Evolutionary conservation across 1,284 basidiomycete genomes (phyloP), one percentile per base, ranked within the genome.

Genomic region (Vanrija humicola): DNA sequence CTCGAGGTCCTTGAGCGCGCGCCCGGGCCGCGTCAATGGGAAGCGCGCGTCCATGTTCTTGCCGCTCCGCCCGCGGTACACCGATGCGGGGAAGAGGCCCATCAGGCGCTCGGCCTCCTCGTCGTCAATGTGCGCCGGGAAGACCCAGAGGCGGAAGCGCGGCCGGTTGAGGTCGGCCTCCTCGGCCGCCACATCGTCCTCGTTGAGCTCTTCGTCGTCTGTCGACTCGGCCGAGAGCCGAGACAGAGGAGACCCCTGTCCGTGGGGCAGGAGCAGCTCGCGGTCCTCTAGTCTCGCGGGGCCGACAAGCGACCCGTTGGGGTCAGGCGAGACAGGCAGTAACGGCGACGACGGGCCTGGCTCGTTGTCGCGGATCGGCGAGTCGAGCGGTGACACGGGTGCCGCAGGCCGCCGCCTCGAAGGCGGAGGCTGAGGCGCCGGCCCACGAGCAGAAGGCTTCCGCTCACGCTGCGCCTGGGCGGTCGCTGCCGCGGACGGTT

Each of bases 71-170:
- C 52, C 43, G 23, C 47, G 48, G 5, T 49, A 40, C 38, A 67
- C 52, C 40, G 57, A 61, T 1, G 43, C 38, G 6, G 73, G 72
- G 54, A 73, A 72, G 3, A 72, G 55, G 3, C 43, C 25, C 21
- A 68, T 45, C 44, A 75, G 56, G 2, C 42, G 21, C 38, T 69
- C 69, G n/a, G 63, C 59, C 51, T 76, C 72, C 43, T 68, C 54
- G 54, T 76, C 67, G n/a, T 45, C 56, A 28, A 76, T 65, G 55
- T 74, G 70, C 3, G 54, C 50, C 2, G 74, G 74, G 50, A 74
- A 72, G 0, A 56, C 59, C 74, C 74, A 76, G 16, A 76, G 48
- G 43, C 72, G 57, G 50, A 70, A 68, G 5, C 72, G 64, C 3
- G 71, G 66, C 23, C 56, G 45, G 49, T 70, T 68, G 19, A 74